Evolutionary conservation across 1,139 yeast genomes (phyloP).

Genomic region (Yamadazyma kanchanaburiensis): DNA sequence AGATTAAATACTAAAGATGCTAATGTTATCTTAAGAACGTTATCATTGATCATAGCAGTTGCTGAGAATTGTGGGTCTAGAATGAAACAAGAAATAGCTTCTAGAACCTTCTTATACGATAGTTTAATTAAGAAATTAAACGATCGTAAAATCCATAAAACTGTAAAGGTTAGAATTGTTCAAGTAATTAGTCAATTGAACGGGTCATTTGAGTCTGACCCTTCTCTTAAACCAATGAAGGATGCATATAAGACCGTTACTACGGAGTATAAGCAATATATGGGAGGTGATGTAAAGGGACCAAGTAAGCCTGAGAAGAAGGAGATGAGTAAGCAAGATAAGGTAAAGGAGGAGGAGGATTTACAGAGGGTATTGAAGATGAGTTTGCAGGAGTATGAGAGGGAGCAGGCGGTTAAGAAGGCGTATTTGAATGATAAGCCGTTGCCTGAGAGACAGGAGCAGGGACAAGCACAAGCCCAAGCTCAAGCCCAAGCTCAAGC

Average conservation of each 20-base stretch:
- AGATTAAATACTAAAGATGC: constrained; percentile 68
- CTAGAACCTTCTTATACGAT: constrained; percentile 58
- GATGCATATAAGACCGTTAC: constrained; percentile 53
- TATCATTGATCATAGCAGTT: constrained; percentile 68
- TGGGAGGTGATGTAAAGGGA: constrained; percentile 12
- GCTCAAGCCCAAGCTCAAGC: constrained; percentile 2
- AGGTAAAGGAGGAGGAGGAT: constrained; percentile 71
- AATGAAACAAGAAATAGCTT: constrained; percentile 77
- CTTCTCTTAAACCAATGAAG: constrained; percentile 67
- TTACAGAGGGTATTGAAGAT: constrained; percentile 72
- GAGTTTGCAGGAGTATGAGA: constrained; percentile 66
- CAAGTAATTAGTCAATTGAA: constrained; percentile 68
- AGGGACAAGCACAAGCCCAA: constrained; percentile 3
- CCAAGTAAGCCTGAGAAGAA: constrained; percentile 66
- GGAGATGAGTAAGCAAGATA: constrained; percentile 45
- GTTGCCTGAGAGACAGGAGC: constrained; percentile 21
- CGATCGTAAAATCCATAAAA: constrained; percentile 57
- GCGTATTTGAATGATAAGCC: constrained; percentile 28
- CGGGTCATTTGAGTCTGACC: constrained; percentile 60
- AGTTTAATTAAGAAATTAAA: constrained; percentile 52
- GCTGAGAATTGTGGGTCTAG: constrained; percentile 95
- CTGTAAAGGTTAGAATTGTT: constrained; percentile 63
- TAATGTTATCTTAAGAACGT: constrained; percentile 70
- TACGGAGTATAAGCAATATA: constrained; percentile 41
- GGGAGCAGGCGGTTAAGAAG: constrained; percentile 31